These are phyloP conservation scores for Mycena vulgaris DNA, from an alignment of 768 basidiomycete genomes.

Conservation along the genomic window DNA sequence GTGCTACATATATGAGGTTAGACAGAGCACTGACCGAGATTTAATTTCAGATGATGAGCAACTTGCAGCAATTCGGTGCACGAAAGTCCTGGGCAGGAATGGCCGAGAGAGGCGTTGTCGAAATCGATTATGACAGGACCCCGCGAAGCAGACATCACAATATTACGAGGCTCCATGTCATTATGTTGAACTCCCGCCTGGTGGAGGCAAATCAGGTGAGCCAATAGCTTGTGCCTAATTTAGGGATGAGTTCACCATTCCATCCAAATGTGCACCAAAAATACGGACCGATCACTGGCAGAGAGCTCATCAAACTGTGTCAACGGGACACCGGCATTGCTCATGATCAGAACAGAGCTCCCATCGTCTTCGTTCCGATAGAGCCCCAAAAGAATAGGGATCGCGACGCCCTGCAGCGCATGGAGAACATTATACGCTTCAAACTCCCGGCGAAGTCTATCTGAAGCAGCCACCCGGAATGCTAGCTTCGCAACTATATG, in stretches of 20 bases:
- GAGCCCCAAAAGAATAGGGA: slow-evolving; percentile 8
- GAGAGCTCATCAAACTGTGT: background rate
- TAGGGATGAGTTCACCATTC: background rate
- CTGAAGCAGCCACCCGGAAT: background rate
- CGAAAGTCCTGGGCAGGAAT: background rate
- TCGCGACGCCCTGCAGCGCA: slow-evolving; percentile 2
- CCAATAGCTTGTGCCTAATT: background rate
- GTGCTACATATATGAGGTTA: no score
- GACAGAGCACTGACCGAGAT: no score
- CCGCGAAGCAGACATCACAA: background rate
- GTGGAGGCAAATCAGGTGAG: slow-evolving; percentile 6
- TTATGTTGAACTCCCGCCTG: slow-evolving; percentile 11
- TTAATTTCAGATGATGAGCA: background rate
- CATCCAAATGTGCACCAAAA: background rate
- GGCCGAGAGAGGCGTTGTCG: slow-evolving; percentile 6
- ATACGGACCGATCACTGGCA: background rate
- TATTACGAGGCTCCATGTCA: slow-evolving; percentile 17
- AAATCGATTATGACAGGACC: slow-evolving; percentile 19
- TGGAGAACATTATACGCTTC: background rate
- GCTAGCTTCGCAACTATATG: slow-evolving; percentile 8
- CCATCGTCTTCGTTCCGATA: background rate
- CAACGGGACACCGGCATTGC: background rate
- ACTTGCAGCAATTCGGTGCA: slow-evolving; percentile 7
- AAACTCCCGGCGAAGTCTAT: slow-evolving; percentile 5
- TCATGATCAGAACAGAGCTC: background rate